phyloP scores from a whole-genome alignment of 805 yeast species.

The Candida fluviatilis region DNA sequence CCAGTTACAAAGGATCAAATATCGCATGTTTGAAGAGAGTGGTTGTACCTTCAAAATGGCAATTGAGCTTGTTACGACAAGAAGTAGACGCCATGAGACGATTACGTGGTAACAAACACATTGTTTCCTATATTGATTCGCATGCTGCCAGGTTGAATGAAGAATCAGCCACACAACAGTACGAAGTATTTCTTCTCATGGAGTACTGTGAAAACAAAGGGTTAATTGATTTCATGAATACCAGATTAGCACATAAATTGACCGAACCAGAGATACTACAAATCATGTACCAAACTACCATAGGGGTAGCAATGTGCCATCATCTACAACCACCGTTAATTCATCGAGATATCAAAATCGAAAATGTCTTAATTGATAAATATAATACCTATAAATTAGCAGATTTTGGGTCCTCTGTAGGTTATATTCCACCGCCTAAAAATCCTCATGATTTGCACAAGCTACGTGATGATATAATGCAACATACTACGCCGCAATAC shows the following conservation, averaged over 20 bases:
- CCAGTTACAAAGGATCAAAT: slow-evolving; percentile 46
- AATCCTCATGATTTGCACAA: slow-evolving; percentile 55
- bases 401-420: slow-evolving; percentile 80
- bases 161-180: slow-evolving; percentile 53
- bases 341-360: slow-evolving; percentile 81
- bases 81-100: slow-evolving; percentile 98
- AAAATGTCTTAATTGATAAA: slow-evolving; percentile 65
- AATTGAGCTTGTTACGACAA: slow-evolving; percentile 76
- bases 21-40: slow-evolving; percentile 89
- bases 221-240: slow-evolving; percentile 74
- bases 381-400: slow-evolving; percentile 63
- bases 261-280: slow-evolving; percentile 64
- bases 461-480: slow-evolving; percentile 65
- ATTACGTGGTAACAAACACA: slow-evolving; percentile 67
- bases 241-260: slow-evolving; percentile 60
- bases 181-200: slow-evolving; percentile 77
- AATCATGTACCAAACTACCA: slow-evolving; percentile 65
- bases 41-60: slow-evolving; percentile 87
- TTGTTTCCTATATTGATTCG: slow-evolving; percentile 90
- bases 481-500: slow-evolving; percentile 82
- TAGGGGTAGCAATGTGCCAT: slow-evolving; percentile 78
- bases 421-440: slow-evolving; percentile 58
- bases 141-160: slow-evolving; percentile 81
- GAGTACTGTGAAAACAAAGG: slow-evolving; percentile 76
- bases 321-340: slow-evolving; percentile 64